phyloP scores from a whole-genome alignment of 140 eudicot species.

The Ambrosia hybrid region DNA sequence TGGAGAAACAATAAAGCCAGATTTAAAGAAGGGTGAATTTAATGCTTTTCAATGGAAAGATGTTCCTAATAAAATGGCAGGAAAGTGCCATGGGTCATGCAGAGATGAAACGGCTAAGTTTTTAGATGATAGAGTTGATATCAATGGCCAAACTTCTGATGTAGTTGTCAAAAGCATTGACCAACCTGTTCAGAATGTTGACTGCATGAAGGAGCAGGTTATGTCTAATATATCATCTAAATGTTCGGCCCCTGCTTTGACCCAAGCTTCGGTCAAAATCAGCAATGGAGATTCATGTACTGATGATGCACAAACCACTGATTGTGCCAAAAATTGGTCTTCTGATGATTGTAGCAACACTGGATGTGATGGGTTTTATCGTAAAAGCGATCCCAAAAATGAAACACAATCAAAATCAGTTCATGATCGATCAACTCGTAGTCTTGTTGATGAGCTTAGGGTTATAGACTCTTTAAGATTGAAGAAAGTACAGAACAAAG shows the following conservation, averaged over 20 bases:
- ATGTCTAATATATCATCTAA: constrained; percentile 60
- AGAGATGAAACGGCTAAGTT: constrained; percentile 28
- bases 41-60: constrained; percentile 65
- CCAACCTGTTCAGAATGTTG: constrained; percentile 38
- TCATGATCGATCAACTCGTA: constrained; percentile 34
- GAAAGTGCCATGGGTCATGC: constrained; percentile 32
- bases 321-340: constrained; percentile 42
- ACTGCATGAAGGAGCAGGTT: constrained; percentile 53
- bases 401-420: constrained; percentile 21
- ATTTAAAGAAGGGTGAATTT: constrained; percentile 32
- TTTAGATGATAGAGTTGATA: constrained; percentile 22
- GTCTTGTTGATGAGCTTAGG: constrained; percentile 55
- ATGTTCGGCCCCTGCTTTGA: constrained; percentile 63
- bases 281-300: constrained; percentile 56
- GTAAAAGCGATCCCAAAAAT: constrained; percentile 24
- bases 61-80: constrained; percentile 50
- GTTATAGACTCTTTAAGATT: constrained; percentile 40
- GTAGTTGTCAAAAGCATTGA: constrained; percentile 31
- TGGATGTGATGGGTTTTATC: constrained; percentile 31
- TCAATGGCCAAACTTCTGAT: constrained; percentile 34
- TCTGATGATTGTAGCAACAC: constrained; percentile 52
- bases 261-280: constrained; percentile 51
- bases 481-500: constrained; percentile 33
- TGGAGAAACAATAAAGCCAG: constrained; percentile 30
- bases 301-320: constrained; percentile 42